Base-by-base conservation (phyloP, 768 basidiomycete genomes). In the Russula griseocarnosa region DNA sequence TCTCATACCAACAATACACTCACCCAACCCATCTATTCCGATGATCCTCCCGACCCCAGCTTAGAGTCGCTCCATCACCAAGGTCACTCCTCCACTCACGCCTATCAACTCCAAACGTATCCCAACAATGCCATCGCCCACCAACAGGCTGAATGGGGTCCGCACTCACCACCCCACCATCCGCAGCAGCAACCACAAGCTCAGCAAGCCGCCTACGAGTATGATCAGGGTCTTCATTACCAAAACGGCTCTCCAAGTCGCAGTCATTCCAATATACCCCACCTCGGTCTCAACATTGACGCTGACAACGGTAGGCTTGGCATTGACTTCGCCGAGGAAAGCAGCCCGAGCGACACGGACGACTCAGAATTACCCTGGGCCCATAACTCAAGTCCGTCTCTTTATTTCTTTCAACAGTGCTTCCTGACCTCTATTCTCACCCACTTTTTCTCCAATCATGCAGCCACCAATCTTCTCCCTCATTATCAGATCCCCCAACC, bases 61-160 rank as follows among this genome's bases (percentile, higher is more conserved):
- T 77, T 77, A 66, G 82, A 84, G 65, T 73, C 74, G 26, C 69
- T 77, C 46, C 75, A 78, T 20, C 78, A 76, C 60, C 76, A 80
- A 40, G 85, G 84, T 3, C 80, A 90, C 57, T 88, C 88, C 4
- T 84, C 88, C 50, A 87, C 88, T 11, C 90, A 92, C 73, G 86
- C 87, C 40, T 92, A 91, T 76, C 91, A 90, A 70, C 84, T 86
- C 9, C 88, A 92, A 73, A 80, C 90, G 52, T 85, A 85, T 69
- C 75, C 74, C 62, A 83, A 79, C 69, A 78, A 73, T 61, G 76
- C 80, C 47, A 70, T 74, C 53, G 70, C 69, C 18, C 74, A 73
- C 28, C 71, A 70, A 28, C 65, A 67, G 44, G 50, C 22, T 28
- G 53, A 46, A 66, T 70, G 55, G 62, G 67, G 38, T 67, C 70